These are phyloP conservation scores for Clohesyomyces aquaticus DNA, from an alignment of 495 filamentous ascomycete genomes.

Conservation along the genomic window DNA sequence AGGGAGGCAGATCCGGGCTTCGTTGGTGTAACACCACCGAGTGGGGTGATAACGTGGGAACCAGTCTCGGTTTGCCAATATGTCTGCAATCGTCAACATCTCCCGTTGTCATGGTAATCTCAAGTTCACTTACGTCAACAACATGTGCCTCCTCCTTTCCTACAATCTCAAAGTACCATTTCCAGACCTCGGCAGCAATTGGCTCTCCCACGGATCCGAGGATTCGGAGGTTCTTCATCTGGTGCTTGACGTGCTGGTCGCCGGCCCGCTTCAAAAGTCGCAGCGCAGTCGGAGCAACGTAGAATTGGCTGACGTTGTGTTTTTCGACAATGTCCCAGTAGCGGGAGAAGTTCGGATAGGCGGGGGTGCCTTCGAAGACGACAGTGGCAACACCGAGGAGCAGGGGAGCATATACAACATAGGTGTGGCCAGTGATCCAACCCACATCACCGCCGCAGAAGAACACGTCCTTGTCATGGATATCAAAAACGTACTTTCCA, in stretches of 20 bases:
- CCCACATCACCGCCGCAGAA: constrained; percentile 99
- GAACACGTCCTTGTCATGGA: constrained; percentile 88
- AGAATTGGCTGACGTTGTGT: constrained; percentile 96
- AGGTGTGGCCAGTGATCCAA: constrained; percentile 99
- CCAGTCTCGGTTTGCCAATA: constrained; percentile 99
- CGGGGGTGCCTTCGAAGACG: constrained; percentile 98
- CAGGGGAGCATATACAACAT: constrained; percentile 95
- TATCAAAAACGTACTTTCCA: constrained; percentile 98
- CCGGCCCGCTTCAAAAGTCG: constrained; percentile 93
- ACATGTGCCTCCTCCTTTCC: constrained; percentile 93
- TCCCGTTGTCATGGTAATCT: constrained; percentile 9
- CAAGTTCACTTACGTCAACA: constrained; percentile 76
- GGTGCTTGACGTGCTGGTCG: constrained; percentile 82
- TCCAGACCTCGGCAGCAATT: constrained; percentile 98
- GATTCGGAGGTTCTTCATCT: constrained; percentile 87
- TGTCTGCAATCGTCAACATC: constrained; percentile 62
- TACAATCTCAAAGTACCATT: constrained; percentile 98
- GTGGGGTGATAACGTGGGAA: constrained; percentile 83
- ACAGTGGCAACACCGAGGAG: constrained; percentile 91
- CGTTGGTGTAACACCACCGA: constrained; percentile 75
- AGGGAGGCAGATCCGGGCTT: constrained; percentile 78
- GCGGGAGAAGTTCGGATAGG: constrained; percentile 95
- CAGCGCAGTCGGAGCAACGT: constrained; percentile 94
- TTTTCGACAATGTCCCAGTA: constrained; percentile 99
- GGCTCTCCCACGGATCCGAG: constrained; percentile 98